Percentiles rank a stretch among this genome's conserved stretches.
These are phyloP conservation scores for Quercus tomentella DNA, from an alignment of 331 rosid genomes.

Conservation along the genomic window DNA sequence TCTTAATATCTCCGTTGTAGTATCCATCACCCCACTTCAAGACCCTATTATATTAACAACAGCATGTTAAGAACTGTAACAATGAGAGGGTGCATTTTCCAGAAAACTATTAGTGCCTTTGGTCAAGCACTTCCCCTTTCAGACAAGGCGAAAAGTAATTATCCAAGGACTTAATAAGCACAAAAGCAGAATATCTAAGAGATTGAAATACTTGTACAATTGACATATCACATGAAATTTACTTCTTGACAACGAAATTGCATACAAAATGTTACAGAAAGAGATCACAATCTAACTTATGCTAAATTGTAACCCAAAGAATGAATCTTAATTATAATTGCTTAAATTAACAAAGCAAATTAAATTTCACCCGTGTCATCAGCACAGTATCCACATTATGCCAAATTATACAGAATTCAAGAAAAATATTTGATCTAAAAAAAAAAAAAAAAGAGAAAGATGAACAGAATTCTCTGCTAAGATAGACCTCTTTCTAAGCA, in stretches of 20 bases:
- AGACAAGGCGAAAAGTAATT: neutral
- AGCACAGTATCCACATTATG: neutral
- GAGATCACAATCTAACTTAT: neutral
- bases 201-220: neutral
- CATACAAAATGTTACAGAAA: neutral
- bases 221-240: neutral
- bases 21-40: constrained; percentile 83
- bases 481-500: neutral
- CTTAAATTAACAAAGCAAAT: neutral
- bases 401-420: neutral
- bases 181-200: neutral
- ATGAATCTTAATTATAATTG: neutral
- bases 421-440: neutral
- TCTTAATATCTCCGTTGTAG: constrained; percentile 90
- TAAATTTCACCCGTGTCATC: no score
- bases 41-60: constrained; percentile 34
- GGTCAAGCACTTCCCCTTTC: neutral
- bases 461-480: neutral
- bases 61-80: neutral
- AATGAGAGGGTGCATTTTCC: neutral
- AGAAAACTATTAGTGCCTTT: neutral
- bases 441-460: neutral
- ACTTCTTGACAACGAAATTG: neutral
- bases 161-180: neutral
- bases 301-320: neutral